Conservation (phyloP, 1,284 basidiomycete genomes). For the Cryptococcus wingfieldii region DNA sequence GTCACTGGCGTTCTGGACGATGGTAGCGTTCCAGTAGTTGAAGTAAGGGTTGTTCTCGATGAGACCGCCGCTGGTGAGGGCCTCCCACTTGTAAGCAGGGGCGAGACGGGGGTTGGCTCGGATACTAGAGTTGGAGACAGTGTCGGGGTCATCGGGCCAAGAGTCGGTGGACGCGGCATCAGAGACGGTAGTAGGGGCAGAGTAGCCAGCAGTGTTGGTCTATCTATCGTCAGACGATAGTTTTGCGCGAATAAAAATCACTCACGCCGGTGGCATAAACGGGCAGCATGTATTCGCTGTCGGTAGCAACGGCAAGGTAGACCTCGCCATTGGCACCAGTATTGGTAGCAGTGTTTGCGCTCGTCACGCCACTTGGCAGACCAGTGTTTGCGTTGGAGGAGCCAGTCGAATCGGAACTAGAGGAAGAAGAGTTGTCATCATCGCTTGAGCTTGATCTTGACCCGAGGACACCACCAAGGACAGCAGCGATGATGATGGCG, state of each 20-base stretch:
- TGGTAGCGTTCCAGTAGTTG: constrained; percentile 81
- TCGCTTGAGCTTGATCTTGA: constrained; percentile 53
- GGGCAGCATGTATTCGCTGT: constrained; percentile 72
- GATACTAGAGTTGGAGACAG: constrained; percentile 59
- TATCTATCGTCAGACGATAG: constrained; percentile 39
- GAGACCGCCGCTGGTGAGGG: constrained; percentile 61
- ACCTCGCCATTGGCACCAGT: constrained; percentile 41
- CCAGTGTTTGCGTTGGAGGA: constrained; percentile 29
- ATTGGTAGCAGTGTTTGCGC: constrained; percentile 29
- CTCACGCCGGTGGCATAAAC: constrained; percentile 81
- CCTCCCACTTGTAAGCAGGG: constrained; percentile 85
- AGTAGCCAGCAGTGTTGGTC: constrained; percentile 75
- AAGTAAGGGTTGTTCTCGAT: constrained; percentile 84
- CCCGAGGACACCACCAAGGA: constrained; percentile 73
- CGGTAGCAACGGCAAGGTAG: constrained; percentile 56
- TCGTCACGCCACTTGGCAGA: constrained; percentile 19
- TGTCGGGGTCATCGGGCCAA: constrained; percentile 74
- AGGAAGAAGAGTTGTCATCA: constrained; percentile 34
- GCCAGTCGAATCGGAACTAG: constrained; percentile 3
- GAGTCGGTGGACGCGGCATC: constrained; percentile 54
- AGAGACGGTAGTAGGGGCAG: constrained; percentile 65
- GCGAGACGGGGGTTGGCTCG: constrained; percentile 84
- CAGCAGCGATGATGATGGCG: constrained; percentile 66
- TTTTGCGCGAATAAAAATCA: constrained; percentile 19
- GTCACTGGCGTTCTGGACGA: constrained; percentile 81